Conservation (phyloP, 306 rosid genomes). For the Sesbania bispinosa region DNA sequence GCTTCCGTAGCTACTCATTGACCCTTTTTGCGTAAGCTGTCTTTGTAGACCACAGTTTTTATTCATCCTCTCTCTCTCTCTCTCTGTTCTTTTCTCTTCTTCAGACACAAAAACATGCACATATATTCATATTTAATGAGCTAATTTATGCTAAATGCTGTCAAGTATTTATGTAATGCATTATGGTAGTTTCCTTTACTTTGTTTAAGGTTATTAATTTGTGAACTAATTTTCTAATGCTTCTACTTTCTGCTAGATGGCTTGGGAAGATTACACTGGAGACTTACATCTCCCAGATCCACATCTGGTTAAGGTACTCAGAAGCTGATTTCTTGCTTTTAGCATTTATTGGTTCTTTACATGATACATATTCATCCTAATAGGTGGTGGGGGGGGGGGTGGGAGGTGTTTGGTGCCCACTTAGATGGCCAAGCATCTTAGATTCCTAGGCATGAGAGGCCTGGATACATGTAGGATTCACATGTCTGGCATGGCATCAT, state of each 20-base stretch:
- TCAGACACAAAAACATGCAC: background rate
- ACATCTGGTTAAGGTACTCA: slow-evolving; percentile 90
- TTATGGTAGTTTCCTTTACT: slow-evolving; percentile 8
- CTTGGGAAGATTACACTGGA: slow-evolving; percentile 96
- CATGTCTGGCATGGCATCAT: background rate
- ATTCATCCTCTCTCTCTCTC: too few species aligned
- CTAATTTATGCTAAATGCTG: background rate
- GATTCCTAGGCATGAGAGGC: slow-evolving; percentile 10
- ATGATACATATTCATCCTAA: background rate
- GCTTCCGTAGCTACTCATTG: slow-evolving; percentile 70
- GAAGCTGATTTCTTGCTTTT: slow-evolving; percentile 13
- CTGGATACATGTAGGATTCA: background rate
- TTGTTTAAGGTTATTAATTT: slow-evolving; percentile 16
- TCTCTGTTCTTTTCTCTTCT: background rate
- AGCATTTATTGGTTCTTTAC: background rate
- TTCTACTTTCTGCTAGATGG: slow-evolving; percentile 57
- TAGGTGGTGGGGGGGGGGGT: slow-evolving; percentile 1
- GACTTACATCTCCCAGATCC: slow-evolving; percentile 96
- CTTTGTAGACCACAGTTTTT: slow-evolving; percentile 1
- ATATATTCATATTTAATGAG: background rate
- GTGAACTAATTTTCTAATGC: slow-evolving; percentile 5
- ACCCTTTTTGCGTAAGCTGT: slow-evolving; percentile 82
- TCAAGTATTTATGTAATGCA: background rate
- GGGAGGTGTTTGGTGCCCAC: slow-evolving; percentile 9
- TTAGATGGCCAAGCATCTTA: background rate